phyloP scores from a whole-genome alignment of 331 rosid species.

The Malus hybrid region DNA sequence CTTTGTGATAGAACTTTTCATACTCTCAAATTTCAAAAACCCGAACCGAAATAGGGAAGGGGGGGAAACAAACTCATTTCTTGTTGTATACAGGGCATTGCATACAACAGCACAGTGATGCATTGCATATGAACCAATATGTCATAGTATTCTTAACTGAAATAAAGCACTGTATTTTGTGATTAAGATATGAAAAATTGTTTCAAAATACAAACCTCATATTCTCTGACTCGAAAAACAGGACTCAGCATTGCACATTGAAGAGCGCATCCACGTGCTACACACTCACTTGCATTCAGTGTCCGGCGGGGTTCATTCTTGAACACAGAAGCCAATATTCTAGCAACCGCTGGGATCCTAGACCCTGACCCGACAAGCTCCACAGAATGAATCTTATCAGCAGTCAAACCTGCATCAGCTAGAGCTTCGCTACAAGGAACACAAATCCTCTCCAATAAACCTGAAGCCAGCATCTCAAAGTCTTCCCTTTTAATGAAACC shows the following conservation, averaged over 20 bases:
- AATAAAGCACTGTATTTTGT: not conserved
- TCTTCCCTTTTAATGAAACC: constrained; percentile 89
- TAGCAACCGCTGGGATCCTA: constrained; percentile 73
- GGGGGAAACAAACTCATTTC: not conserved
- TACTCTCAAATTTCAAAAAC: not conserved
- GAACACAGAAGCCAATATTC: constrained; percentile 55
- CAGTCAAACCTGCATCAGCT: constrained; percentile 50
- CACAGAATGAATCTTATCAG: constrained; percentile 57
- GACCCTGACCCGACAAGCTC: constrained; percentile 99
- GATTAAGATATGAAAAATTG: constrained; percentile 1
- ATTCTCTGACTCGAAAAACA: constrained; percentile 70
- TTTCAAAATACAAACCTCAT: constrained; percentile 55
- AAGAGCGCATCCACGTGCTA: constrained; percentile 96
- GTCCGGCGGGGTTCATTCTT: constrained; percentile 71
- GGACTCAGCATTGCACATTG: constrained; percentile 99
- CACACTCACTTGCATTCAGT: constrained; percentile 96
- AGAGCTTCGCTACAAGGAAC: constrained; percentile 66
- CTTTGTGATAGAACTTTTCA: not conserved
- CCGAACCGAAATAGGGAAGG: no score
- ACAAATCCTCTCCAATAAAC: constrained; percentile 55
- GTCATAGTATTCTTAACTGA: not conserved
- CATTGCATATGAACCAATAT: not conserved
- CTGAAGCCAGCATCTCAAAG: constrained; percentile 69
- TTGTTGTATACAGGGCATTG: not conserved
- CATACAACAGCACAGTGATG: not conserved